phyloP scores from a whole-genome alignment of 495 filamentous ascomycete species.

The Daldinia decipiens region DNA sequence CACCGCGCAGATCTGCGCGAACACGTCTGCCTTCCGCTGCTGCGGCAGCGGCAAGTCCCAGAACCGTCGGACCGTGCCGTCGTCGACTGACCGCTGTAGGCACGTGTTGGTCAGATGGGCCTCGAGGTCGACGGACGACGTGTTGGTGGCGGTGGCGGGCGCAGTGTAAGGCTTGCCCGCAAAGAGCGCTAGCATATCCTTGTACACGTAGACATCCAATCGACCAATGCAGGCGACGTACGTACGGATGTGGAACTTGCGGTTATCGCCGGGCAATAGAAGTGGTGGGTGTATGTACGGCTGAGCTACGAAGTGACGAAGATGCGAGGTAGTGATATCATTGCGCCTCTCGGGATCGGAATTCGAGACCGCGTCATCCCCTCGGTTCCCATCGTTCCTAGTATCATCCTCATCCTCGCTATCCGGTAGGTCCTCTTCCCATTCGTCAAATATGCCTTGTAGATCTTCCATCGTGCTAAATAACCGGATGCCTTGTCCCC shows the following conservation, averaged over 20 bases:
- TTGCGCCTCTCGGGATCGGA: constrained; percentile 39
- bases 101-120: constrained; percentile 94
- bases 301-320: constrained; percentile 95
- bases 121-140: constrained; percentile 61
- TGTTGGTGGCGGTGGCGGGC: constrained; percentile 46
- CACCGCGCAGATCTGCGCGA: constrained; percentile 74
- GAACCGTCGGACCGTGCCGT: constrained; percentile 69
- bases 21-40: constrained; percentile 63
- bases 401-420: constrained; percentile 68
- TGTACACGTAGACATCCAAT: constrained; percentile 86
- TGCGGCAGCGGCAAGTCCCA: constrained; percentile 66
- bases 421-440: constrained; percentile 71
- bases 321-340: constrained; percentile 83
- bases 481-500: constrained; percentile 89
- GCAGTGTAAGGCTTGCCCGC: constrained; percentile 72
- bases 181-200: constrained; percentile 91
- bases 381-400: constrained; percentile 38
- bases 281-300: constrained; percentile 95
- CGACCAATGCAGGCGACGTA: constrained; percentile 86
- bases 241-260: constrained; percentile 94
- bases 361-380: constrained; percentile 12
- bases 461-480: constrained; percentile 86
- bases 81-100: constrained; percentile 69
- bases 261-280: constrained; percentile 70
- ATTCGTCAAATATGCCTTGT: constrained; percentile 85